Evolutionary conservation across 257 asterid species (phyloP), one percentile per base, ranked within the genome.

Genomic region (Penstemon newberryi): DNA sequence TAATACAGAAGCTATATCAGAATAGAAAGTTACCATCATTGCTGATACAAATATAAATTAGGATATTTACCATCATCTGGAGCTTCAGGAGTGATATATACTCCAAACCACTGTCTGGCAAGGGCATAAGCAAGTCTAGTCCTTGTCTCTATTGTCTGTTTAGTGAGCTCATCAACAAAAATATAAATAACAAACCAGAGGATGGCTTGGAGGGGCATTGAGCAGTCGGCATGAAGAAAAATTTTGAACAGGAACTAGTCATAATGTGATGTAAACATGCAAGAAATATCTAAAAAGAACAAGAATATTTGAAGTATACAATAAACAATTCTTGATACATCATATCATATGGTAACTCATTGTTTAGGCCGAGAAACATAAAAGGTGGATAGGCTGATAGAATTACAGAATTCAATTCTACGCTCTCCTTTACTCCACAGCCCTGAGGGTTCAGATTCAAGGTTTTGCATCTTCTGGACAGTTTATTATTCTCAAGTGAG

Each of bases 21-120:
- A 72, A 60, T 12, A 46, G 60, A 55, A 67, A 33, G 51, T 45
- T 61, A 41, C 47, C 56, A 56, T 15, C 40, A 18, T 59, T 40
- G 70, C 45, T 40, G 58, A 66, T 78, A 33, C 69, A 66, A 71
- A 76, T 58, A 46, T 58, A 68, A 64, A 68, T 70, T 15, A 57
- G 63, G 12, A 55, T 53, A 58, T 75, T 7, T 83, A 92, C 99
- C 97, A 82, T 94, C 99, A 71, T 75, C 85, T 61, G 95, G 94
- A 70, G 87, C 80, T 73, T 94, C 99, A 60, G 97, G 88, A 59
- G 89, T 85, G 71, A 94, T 94, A 77, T 79, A 94, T 67, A 87
- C 96, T 67, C 99, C 99, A 87, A 91, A 94, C 97, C 97, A 90
- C 85, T 91, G 99, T 73, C 87, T 85, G 56, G 99, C 96, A 70